Evolutionary conservation across 2,329 filamentous ascomycete genomes (phyloP).

Genomic region (Tolypocladium album): DNA sequence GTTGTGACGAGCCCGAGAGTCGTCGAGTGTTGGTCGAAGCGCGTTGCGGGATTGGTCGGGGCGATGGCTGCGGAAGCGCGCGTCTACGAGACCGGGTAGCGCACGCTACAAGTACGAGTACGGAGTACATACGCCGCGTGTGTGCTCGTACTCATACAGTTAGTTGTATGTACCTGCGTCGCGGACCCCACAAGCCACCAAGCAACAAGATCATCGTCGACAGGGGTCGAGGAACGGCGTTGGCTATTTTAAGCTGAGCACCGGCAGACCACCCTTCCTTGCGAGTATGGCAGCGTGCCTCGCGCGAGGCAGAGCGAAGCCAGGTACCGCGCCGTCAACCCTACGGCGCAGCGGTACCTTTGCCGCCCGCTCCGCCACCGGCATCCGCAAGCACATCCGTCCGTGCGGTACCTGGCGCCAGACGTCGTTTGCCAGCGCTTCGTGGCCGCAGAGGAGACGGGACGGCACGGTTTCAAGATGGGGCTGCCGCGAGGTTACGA

Average conservation of each 20-base stretch:
- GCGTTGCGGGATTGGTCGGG: neutral
- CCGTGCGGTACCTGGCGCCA: neutral
- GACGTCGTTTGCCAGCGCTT: neutral
- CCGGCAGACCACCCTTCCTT: too few species aligned
- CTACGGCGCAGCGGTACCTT: too few species aligned
- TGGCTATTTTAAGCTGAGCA: neutral
- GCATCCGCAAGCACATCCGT: too few species aligned
- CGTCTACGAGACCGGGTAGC: too few species aligned
- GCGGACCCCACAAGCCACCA: neutral
- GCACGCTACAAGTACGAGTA: too few species aligned
- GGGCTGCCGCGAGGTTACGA: neutral
- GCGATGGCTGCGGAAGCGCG: conserved; percentile 3
- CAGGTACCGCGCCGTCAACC: neutral
- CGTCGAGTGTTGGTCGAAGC: neutral
- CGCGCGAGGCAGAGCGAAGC: neutral
- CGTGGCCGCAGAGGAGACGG: neutral
- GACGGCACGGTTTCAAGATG: neutral
- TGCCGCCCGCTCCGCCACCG: too few species aligned
- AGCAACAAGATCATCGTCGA: too few species aligned
- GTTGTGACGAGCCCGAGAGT: neutral
- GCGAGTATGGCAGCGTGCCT: neutral
- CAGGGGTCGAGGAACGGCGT: neutral
- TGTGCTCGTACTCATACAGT: too few species aligned
- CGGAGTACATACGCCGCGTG: too few species aligned
- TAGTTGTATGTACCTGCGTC: neutral